A percentile compares a stretch with the other conserved stretches of the same genome.
Conservation (phyloP, 108 stramenopile species). For the Fistulifera pelliculosa region DNA sequence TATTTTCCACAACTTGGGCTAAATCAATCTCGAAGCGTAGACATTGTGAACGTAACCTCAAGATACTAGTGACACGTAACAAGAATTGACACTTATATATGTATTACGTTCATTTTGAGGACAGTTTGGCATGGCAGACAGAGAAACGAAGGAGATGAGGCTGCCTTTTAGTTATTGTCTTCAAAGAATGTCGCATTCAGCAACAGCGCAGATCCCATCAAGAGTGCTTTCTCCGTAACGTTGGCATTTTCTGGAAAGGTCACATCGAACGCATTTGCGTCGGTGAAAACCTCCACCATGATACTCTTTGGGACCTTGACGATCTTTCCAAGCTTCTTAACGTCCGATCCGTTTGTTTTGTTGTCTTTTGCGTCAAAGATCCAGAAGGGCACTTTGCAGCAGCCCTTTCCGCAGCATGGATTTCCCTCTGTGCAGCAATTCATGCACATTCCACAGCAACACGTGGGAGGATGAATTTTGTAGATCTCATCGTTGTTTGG, state of each 20-base stretch:
- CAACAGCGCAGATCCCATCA: constrained; percentile 50
- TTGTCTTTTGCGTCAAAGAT: constrained; percentile 38
- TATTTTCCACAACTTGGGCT: too few species aligned
- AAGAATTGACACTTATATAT: too few species aligned
- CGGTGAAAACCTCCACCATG: constrained; percentile 48
- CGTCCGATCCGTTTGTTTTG: constrained; percentile 37
- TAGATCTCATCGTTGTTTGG: constrained; percentile 32
- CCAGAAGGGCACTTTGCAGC: constrained; percentile 60
- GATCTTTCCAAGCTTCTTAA: constrained; percentile 39
- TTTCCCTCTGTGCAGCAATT: constrained; percentile 62
- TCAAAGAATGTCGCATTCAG: constrained; percentile 70
- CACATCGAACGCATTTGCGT: constrained; percentile 51
- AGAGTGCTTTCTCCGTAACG: constrained; percentile 48
- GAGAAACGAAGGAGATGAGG: too few species aligned
- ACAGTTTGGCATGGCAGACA: too few species aligned
- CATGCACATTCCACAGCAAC: constrained; percentile 52
- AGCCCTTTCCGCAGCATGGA: constrained; percentile 56
- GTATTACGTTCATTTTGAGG: too few species aligned
- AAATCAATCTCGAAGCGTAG: too few species aligned
- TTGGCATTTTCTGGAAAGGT: constrained; percentile 48
- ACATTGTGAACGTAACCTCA: too few species aligned
- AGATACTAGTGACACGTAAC: too few species aligned
- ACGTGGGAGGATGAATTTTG: constrained; percentile 59
- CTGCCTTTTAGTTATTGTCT: background rate
- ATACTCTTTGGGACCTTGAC: constrained; percentile 41